Base-by-base conservation (phyloP, 1,284 basidiomycete species). In the Agaricales sp. region DNA sequence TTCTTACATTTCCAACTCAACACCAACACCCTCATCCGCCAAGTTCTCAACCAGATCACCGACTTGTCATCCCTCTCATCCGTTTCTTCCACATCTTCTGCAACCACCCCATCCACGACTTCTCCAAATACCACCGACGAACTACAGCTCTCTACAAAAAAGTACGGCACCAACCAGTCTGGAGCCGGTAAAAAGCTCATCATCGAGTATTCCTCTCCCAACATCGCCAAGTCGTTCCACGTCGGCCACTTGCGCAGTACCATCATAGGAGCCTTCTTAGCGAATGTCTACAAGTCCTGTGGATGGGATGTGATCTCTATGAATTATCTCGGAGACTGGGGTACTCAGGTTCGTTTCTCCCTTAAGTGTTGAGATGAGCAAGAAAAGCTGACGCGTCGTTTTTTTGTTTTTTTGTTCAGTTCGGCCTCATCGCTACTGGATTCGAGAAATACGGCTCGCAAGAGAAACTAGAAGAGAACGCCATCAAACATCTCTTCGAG, bases 141-240 rank as follows among this genome's bases (percentile, higher is more conserved):
- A 20, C 39, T 41, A 4, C 6, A 41, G 8, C 39, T 41, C 39
- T 6, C 39, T n/a, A n/a, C 13, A 41, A 41, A 41, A 2, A 77
- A 79, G 49, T 93, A 89, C 58, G 91, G 91, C 16, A 76, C 77
- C 1, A 89, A 88, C 62, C 68, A 71, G 13, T 74, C 75, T n/a
- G 91, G 88, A 2, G 69, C 74, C 47, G 90, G 91, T 39, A 92
- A 95, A 68, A 87, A 79, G 50, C 66, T 87, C 54, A 64, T 92
- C 55, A 75, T 91, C 58, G 87, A 99, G 65, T 99, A 94, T 67
- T 96, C 92, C 0, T 92, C 89, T 3, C 94, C 95, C 16, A 99
- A 99, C 66, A 98, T 99, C 61, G 95, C 96, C 35, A 99, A 99
- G 66, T 89, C 89, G 3, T 99, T 99, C 80, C 95, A 99, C 61